phyloP scores from a whole-genome alignment of 2,329 filamentous ascomycete species.

The Fusarium veterinarium region DNA sequence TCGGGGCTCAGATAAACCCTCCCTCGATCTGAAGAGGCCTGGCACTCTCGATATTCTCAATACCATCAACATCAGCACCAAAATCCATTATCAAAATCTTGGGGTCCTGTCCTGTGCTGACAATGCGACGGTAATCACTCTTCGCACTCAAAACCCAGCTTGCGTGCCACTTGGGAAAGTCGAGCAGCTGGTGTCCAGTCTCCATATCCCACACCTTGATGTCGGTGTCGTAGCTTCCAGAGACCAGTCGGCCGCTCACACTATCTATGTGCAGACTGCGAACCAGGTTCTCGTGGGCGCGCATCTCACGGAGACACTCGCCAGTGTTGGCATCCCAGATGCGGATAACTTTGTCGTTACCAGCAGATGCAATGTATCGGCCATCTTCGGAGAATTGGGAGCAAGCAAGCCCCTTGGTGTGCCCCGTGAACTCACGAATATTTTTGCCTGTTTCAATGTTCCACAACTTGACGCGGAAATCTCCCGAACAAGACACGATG shows the following conservation, averaged over 20 bases:
- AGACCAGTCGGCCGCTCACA: conserved; percentile 85
- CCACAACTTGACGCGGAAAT: conserved; percentile 95
- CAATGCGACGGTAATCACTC: conserved; percentile 92
- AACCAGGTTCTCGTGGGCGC: conserved; percentile 86
- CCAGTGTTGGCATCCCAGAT: conserved; percentile 96
- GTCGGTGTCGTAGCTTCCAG: conserved; percentile 93
- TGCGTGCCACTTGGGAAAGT: conserved; percentile 93
- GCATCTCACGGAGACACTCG: conserved; percentile 81
- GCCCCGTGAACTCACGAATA: conserved; percentile 89
- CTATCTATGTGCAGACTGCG: conserved; percentile 92
- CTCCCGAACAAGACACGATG: conserved; percentile 92
- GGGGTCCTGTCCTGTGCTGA: conserved; percentile 94
- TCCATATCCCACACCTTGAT: conserved; percentile 95
- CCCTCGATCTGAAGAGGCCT: conserved; percentile 26
- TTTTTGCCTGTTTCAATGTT: conserved; percentile 89
- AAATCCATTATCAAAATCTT: conserved; percentile 96
- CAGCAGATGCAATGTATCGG: conserved; percentile 91
- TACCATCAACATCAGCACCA: conserved; percentile 69
- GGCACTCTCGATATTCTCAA: conserved; percentile 67
- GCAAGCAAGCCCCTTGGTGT: conserved; percentile 93
- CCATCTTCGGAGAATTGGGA: conserved; percentile 97
- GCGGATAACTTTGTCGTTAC: conserved; percentile 95
- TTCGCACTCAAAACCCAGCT: conserved; percentile 98
- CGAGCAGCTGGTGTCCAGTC: conserved; percentile 79
- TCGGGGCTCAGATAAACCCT: conserved; percentile 43